Base-by-base conservation (phyloP, 441 rosid species). In the Populus tomentosa region DNA sequence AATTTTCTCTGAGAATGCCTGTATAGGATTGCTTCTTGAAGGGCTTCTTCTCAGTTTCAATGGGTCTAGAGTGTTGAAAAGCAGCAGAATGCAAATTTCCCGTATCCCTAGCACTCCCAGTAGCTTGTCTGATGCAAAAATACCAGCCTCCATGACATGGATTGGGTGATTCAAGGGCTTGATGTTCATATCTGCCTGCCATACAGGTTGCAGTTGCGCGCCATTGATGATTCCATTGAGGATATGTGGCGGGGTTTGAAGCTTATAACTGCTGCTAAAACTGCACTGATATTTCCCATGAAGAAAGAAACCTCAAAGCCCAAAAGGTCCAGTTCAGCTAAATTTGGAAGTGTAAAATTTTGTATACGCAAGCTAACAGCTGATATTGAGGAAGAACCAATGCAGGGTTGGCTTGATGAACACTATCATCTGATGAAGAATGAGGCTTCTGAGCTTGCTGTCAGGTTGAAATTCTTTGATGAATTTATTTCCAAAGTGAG, bases 371-470 rank as follows among this genome's bases (percentile, higher is more conserved):
- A 87, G 78, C 81, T 97, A 61, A 90, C 88, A 42, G 94, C 90
- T 83, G 98, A 97, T 85, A 95, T 97, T 63, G 99, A 97, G 88
- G 99, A 97, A 85, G 99, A 97, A 83, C 99, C 99, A 32, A 75
- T 97, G 70, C 99, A 94, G 83, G 99, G 99, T 56, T 97, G 99
- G 99, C 98, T 95, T 88, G 99, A 94, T 86, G 98, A 97, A 83
- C 99, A 91, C 80, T 95, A 89, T 84, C 89, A 82, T 67, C 87
- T 97, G 84, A 83, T 90, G 91, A 97, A 91, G 84, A 91, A 87
- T 42, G 97, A 91, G 88, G 98, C 98, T 38, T 81, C 86, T 83
- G 99, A 97, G 87, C 86, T 90, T 82, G 98, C 99, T 87, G 95
- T 95, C 78, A 88, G 98, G 88, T 82, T 90, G 89, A 91, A 92